Conservation (phyloP, 2,329 filamentous ascomycete species). For the Apiospora saccharicola region DNA sequence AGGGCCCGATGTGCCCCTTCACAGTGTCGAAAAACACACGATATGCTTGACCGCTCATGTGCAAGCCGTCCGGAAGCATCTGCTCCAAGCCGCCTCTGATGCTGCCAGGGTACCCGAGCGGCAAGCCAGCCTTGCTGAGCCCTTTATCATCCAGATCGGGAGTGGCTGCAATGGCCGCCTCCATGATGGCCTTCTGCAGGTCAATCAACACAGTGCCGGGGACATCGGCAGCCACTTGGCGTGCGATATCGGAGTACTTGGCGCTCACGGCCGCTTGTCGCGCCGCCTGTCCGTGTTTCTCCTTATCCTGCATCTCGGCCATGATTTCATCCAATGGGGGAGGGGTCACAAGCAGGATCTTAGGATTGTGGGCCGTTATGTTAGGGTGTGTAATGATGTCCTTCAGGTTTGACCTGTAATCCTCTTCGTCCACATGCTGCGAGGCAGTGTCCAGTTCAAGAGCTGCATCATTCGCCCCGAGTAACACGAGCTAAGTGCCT, state of each 20-base stretch:
- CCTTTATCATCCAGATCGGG: constrained; percentile 60
- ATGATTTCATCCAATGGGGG: constrained; percentile 84
- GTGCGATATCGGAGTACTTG: constrained; percentile 65
- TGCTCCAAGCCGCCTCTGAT: constrained; percentile 58
- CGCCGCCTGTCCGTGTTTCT: constrained; percentile 51
- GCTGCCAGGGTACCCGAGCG: constrained; percentile 59
- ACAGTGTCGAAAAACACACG: constrained; percentile 59
- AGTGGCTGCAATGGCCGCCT: constrained; percentile 66
- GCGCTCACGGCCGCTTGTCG: constrained; percentile 58
- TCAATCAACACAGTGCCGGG: constrained; percentile 77
- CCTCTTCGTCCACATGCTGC: constrained; percentile 80
- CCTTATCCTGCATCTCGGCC: constrained; percentile 54
- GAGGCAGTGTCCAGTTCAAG: constrained; percentile 66
- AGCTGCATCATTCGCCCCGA: constrained; percentile 91
- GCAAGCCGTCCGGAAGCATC: constrained; percentile 65
- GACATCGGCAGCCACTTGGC: constrained; percentile 73
- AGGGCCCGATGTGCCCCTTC: constrained; percentile 54
- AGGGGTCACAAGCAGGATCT: constrained; percentile 80
- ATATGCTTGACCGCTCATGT: constrained; percentile 63
- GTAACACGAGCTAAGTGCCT: constrained; percentile 71
- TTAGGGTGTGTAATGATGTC: constrained; percentile 76
- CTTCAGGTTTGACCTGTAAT: constrained; percentile 76
- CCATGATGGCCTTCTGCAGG: constrained; percentile 81
- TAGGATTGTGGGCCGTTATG: constrained; percentile 73
- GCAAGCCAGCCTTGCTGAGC: constrained; percentile 51